Conservation (phyloP, 2,329 filamentous ascomycete genomes). For the Westerdykella aurantiaca region DNA sequence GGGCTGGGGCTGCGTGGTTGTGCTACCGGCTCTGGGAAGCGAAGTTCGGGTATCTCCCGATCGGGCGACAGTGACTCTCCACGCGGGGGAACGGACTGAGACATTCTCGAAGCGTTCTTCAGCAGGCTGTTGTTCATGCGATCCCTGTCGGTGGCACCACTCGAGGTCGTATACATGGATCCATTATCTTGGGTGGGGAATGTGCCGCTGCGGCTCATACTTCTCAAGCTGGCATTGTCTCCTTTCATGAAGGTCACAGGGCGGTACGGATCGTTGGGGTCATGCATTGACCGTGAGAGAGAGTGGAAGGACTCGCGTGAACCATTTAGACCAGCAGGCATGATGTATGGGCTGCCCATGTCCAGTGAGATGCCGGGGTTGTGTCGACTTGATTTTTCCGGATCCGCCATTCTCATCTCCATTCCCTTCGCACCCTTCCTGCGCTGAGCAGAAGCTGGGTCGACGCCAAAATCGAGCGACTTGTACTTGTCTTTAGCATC, state of each 20-base stretch:
- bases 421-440: conserved; percentile 35
- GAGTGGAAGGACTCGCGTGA: conserved; percentile 85
- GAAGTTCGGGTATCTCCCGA: conserved; percentile 26
- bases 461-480: conserved; percentile 87
- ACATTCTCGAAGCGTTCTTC: conserved; percentile 54
- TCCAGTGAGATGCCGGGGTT: conserved; percentile 54
- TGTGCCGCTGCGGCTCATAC: conserved; percentile 14
- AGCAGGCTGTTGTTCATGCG: conserved; percentile 50
- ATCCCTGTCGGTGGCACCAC: conserved; percentile 41
- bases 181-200: conserved; percentile 34
- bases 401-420: conserved; percentile 56
- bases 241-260: conserved; percentile 52
- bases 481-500: conserved; percentile 83
- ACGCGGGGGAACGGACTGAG: conserved; percentile 46
- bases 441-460: conserved; percentile 41
- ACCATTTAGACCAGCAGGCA: conserved; percentile 72
- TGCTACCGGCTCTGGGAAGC: conserved; percentile 30
- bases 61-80: conserved; percentile 36
- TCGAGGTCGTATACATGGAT: conserved; percentile 50
- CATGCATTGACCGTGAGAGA: conserved; percentile 67
- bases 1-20: conserved; percentile 21
- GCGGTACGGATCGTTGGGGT: conserved; percentile 80
- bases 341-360: conserved; percentile 80
- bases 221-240: conserved; percentile 36
- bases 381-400: conserved; percentile 37